Conservation (phyloP, 768 basidiomycete genomes). For the Termitomyces sp. region DNA sequence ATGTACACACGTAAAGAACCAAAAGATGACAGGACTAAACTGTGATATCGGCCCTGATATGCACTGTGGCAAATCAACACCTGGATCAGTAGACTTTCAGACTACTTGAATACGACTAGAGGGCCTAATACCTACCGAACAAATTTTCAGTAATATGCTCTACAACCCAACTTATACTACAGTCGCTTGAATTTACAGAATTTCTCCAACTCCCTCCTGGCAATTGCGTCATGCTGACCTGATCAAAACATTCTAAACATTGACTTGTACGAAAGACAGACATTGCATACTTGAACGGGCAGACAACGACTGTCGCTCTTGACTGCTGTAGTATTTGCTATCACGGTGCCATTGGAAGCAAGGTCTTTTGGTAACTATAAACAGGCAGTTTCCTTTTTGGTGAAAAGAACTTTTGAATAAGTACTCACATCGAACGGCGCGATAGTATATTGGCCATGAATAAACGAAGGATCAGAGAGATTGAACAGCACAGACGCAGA, state of each 20-base stretch:
- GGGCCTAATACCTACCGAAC: conserved; percentile 31
- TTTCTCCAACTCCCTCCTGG: conserved; percentile 38
- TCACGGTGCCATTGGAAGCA: conserved; percentile 38
- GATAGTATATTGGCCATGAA: conserved; percentile 38
- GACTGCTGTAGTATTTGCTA: conserved; percentile 43
- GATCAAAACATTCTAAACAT: background rate
- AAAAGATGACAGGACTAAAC: conserved; percentile 48
- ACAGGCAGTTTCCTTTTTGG: background rate
- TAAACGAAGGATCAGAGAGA: conserved; percentile 39
- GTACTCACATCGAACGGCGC: conserved; percentile 36
- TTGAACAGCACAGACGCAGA: conserved; percentile 42
- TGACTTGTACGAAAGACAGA: background rate
- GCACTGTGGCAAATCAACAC: conserved; percentile 25
- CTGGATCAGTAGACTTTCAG: conserved; percentile 9
- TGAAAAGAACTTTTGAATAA: background rate
- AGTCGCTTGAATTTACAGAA: conserved; percentile 31
- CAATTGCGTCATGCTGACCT: conserved; percentile 32
- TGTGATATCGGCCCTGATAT: conserved; percentile 19
- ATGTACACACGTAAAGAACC: conserved; percentile 44
- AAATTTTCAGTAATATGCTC: conserved; percentile 30
- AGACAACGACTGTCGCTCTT: conserved; percentile 40
- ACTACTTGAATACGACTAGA: background rate
- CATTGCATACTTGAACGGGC: conserved; percentile 25
- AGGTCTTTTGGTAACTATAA: conserved; percentile 30
- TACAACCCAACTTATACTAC: conserved; percentile 34